Evolutionary conservation across 257 asterid species (phyloP).

Genomic region (Coffea canephora): DNA sequence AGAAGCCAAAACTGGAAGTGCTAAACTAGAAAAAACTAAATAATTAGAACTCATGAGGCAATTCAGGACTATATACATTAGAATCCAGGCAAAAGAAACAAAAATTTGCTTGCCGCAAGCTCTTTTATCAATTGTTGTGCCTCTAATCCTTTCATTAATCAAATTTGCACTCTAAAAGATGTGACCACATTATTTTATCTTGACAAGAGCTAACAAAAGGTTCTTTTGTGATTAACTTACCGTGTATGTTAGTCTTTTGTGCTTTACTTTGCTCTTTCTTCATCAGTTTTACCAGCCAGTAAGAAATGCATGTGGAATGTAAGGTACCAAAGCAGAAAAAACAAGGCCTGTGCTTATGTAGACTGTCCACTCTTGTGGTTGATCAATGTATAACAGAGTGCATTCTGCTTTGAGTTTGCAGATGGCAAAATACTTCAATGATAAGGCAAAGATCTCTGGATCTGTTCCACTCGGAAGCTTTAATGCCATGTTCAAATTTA

Average conservation of each 20-base stretch:
- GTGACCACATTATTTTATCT: neutral
- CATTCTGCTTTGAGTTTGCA: slow-evolving; percentile 36
- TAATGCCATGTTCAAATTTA: slow-evolving; percentile 96
- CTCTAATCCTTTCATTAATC: neutral
- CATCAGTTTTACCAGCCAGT: neutral
- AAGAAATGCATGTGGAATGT: neutral
- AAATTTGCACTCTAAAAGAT: neutral
- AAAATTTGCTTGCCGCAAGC: neutral
- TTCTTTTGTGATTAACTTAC: too few species aligned
- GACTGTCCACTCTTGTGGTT: neutral
- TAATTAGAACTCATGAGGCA: neutral
- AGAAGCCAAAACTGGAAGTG: neutral
- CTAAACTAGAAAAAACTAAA: neutral
- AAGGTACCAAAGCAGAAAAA: neutral
- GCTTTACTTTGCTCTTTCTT: neutral
- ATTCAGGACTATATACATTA: neutral
- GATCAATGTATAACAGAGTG: slow-evolving; percentile 8
- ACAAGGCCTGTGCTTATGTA: neutral
- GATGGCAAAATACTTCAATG: slow-evolving; percentile 91
- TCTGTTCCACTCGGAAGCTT: slow-evolving; percentile 88
- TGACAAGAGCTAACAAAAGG: neutral
- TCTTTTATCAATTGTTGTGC: neutral
- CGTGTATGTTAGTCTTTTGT: neutral
- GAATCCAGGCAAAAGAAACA: neutral
- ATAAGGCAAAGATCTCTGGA: slow-evolving; percentile 63